Percentiles rank a stretch among this genome's conserved stretches.
phyloP scores from a whole-genome alignment of 2,329 filamentous ascomycete species.

The Macrophomina tecta region DNA sequence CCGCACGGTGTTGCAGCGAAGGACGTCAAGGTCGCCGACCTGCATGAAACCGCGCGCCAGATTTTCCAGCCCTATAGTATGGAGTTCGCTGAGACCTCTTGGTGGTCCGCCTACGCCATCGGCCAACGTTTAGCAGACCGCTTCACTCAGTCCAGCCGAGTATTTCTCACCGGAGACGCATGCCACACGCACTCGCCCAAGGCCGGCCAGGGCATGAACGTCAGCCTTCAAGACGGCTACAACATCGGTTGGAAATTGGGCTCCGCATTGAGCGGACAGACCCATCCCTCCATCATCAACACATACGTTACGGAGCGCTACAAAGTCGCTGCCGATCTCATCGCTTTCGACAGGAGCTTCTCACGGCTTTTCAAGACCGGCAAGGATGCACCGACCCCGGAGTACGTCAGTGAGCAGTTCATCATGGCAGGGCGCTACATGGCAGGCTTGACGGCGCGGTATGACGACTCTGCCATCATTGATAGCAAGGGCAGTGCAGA shows the following conservation, averaged over 20 bases:
- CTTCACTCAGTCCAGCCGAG: conserved; percentile 68
- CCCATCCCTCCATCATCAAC: conserved; percentile 55
- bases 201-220: conserved; percentile 71
- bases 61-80: conserved; percentile 56
- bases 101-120: conserved; percentile 76
- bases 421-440: conserved; percentile 64
- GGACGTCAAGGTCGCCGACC: conserved; percentile 58
- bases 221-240: conserved; percentile 64
- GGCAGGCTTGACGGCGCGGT: conserved; percentile 64
- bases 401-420: conserved; percentile 64
- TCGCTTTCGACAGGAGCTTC: conserved; percentile 65
- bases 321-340: conserved; percentile 56
- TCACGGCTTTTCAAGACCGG: conserved; percentile 54
- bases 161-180: conserved; percentile 74
- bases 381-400: conserved; percentile 46
- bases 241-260: conserved; percentile 66
- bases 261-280: conserved; percentile 43
- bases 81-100: conserved; percentile 58
- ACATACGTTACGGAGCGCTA: conserved; percentile 68
- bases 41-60: conserved; percentile 54
- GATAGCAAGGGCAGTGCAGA: conserved; percentile 41
- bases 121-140: conserved; percentile 73
- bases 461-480: conserved; percentile 59
- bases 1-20: conserved; percentile 53
- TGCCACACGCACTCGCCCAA: conserved; percentile 74